Evolutionary conservation across 1,139 yeast species (phyloP).

Genomic region (Taphrina flavorubra): DNA sequence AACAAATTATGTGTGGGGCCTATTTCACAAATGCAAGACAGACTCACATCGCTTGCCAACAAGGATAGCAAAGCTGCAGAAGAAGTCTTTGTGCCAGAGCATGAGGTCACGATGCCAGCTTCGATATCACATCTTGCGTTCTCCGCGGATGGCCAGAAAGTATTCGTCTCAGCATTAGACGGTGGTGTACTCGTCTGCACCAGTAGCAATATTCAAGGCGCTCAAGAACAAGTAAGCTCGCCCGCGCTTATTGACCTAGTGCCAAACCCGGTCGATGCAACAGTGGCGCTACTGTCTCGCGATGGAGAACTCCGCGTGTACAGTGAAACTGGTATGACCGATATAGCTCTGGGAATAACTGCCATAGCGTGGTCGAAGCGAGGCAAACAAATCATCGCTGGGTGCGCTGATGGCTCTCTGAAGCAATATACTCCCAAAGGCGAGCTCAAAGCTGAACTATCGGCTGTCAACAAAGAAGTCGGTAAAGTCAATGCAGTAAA

Average conservation of each 20-base stretch:
- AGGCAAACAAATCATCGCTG: constrained; percentile 51
- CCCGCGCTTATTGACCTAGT: constrained; percentile 34
- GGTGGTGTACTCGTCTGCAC: constrained; percentile 30
- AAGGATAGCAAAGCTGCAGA: background rate
- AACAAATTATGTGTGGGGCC: constrained; percentile 9
- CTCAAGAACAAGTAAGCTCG: constrained; percentile 10
- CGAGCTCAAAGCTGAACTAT: constrained; percentile 46
- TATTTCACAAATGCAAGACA: background rate
- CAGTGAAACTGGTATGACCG: constrained; percentile 35
- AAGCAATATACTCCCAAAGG: constrained; percentile 49
- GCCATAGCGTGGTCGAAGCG: constrained; percentile 52
- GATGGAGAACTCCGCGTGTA: constrained; percentile 46
- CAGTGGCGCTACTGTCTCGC: constrained; percentile 47
- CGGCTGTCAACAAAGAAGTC: constrained; percentile 45
- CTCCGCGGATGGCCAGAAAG: constrained; percentile 37
- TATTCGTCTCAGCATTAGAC: constrained; percentile 27
- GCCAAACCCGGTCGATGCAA: constrained; percentile 43
- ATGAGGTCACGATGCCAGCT: constrained; percentile 1
- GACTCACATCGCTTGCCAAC: background rate
- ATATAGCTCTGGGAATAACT: constrained; percentile 46
- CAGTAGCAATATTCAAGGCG: background rate
- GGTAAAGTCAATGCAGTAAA: constrained; percentile 43
- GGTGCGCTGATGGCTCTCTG: constrained; percentile 48
- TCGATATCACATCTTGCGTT: constrained; percentile 41
- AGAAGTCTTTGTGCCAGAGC: background rate